Conservation (phyloP, 345 rosid genomes). For the Brassica rapa region DNA sequence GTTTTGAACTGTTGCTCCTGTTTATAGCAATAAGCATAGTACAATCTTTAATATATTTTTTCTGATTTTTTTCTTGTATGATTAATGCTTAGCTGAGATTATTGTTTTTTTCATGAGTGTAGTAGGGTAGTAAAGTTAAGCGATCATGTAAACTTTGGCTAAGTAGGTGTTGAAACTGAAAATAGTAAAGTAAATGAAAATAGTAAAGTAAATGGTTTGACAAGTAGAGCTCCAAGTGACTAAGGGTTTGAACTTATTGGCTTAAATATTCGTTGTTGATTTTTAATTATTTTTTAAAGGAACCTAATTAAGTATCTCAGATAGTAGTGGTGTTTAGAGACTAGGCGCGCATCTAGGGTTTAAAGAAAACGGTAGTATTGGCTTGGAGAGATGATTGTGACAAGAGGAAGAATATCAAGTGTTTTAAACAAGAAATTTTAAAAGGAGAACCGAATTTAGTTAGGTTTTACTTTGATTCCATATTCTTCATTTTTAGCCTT, state of each 20-base stretch:
- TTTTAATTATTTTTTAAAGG: not conserved
- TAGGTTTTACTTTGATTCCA: slow-evolving; percentile 1
- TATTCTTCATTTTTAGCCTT: not conserved
- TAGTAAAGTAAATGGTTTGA: not conserved
- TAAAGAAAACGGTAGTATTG: not conserved
- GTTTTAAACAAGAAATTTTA: not conserved
- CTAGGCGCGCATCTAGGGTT: not conserved
- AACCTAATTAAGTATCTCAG: not conserved
- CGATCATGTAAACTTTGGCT: not conserved
- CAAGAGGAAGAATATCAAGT: slow-evolving; percentile 19
- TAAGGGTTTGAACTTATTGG: slow-evolving; percentile 8
- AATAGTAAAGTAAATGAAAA: not conserved
- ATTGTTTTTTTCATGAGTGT: not conserved
- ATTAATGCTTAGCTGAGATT: not conserved
- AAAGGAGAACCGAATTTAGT: not conserved
- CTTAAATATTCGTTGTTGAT: not conserved
- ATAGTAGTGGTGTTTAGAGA: slow-evolving; percentile 7
- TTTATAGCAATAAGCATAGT: slow-evolving; percentile 19
- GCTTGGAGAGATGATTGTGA: slow-evolving; percentile 6
- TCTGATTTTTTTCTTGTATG: not conserved
- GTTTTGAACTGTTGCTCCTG: not conserved
- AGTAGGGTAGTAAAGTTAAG: not conserved
- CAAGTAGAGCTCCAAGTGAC: not conserved
- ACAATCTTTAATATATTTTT: not conserved
- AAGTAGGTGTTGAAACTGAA: not conserved